Evolutionary conservation across 768 basidiomycete species (phyloP).

Genomic region (Guyanaporus albipodus): DNA sequence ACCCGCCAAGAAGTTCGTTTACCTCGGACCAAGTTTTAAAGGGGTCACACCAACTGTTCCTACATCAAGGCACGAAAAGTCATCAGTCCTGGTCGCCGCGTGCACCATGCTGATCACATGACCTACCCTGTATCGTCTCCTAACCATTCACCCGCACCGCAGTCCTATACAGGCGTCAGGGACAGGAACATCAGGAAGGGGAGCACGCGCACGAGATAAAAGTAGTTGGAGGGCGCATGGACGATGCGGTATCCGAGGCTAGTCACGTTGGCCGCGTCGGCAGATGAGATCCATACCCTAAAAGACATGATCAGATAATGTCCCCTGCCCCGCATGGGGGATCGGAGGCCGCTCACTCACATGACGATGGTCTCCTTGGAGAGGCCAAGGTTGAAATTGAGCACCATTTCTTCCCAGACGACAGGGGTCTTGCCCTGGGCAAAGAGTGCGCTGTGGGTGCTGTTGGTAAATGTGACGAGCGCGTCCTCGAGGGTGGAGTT

Average conservation of each 20-base stretch:
- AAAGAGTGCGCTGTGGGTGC: conserved; percentile 54
- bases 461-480: conserved; percentile 55
- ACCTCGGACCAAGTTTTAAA: conserved; percentile 52
- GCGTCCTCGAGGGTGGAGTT: conserved; percentile 61
- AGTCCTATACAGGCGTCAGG: conserved; percentile 30
- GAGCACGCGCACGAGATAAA: conserved; percentile 40
- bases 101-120: background rate
- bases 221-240: conserved; percentile 48
- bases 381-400: conserved; percentile 37
- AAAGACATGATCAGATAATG: background rate
- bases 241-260: conserved; percentile 41
- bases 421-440: conserved; percentile 66
- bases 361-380: conserved; percentile 41
- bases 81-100: background rate
- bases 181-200: background rate
- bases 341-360: conserved; percentile 15
- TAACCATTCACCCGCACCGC: conserved; percentile 48
- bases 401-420: conserved; percentile 73
- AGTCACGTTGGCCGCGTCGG: conserved; percentile 37
- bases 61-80: conserved; percentile 3
- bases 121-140: conserved; percentile 32
- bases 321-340: background rate
- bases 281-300: conserved; percentile 47
- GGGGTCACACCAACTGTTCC: conserved; percentile 47
- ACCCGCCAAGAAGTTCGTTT: conserved; percentile 9